Conservation (phyloP, 495 filamentous ascomycete species). For the Halenospora varia region DNA sequence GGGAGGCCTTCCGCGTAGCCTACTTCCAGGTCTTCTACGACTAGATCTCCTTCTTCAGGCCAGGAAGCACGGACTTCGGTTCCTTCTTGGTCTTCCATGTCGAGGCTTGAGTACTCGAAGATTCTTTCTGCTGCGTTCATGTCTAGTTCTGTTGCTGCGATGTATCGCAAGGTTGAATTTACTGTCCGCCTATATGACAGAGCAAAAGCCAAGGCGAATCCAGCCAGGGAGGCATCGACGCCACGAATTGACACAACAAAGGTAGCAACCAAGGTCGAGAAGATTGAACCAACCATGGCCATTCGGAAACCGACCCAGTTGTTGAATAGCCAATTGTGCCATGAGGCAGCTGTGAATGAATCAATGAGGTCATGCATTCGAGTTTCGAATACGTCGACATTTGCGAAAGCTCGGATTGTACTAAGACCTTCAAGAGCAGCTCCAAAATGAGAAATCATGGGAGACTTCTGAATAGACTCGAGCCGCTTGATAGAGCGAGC, state of each 20-base stretch:
- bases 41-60: conserved; percentile 72
- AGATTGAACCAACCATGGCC: conserved; percentile 64
- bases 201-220: conserved; percentile 66
- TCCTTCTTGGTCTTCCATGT: conserved; percentile 62
- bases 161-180: conserved; percentile 54
- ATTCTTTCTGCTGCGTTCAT: conserved; percentile 86
- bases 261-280: conserved; percentile 58
- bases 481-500: conserved; percentile 75
- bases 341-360: conserved; percentile 56
- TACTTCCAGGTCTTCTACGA: conserved; percentile 69
- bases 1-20: conserved; percentile 74
- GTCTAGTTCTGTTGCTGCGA: conserved; percentile 61
- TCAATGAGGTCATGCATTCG: conserved; percentile 66
- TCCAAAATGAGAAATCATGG: conserved; percentile 74
- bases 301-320: conserved; percentile 74
- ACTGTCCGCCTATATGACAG: conserved; percentile 52
- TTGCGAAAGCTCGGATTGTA: conserved; percentile 73
- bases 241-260: conserved; percentile 57
- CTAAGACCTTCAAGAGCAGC: conserved; percentile 65
- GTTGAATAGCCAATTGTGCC: conserved; percentile 67
- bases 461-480: conserved; percentile 68
- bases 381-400: conserved; percentile 56
- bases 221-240: conserved; percentile 73
- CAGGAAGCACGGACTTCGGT: conserved; percentile 67
- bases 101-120: conserved; percentile 71